phyloP scores from a whole-genome alignment of 1,284 basidiomycete genomes.

The Ganoderma lingzhi region DNA sequence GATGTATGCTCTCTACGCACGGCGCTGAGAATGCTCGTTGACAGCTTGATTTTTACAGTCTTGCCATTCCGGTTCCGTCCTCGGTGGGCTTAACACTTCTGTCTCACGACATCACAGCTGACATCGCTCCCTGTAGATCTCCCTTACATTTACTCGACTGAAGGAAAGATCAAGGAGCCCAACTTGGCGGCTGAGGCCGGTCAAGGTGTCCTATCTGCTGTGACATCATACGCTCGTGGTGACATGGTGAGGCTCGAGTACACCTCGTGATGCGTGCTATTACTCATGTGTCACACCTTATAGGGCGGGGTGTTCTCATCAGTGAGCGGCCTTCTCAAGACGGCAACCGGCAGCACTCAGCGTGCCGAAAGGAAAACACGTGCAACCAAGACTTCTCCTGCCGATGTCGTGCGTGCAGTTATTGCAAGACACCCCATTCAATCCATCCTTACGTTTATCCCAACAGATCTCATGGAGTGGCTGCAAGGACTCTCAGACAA shows the following conservation, averaged over 20 bases:
- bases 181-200: slow-evolving; percentile 84
- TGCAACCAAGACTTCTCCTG: slow-evolving; percentile 46
- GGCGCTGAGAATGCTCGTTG: slow-evolving; percentile 42
- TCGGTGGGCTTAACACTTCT: slow-evolving; percentile 41
- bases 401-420: slow-evolving; percentile 57
- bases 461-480: slow-evolving; percentile 82
- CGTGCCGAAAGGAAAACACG: slow-evolving; percentile 64
- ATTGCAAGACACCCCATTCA: neutral
- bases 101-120: neutral
- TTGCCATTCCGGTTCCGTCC: slow-evolving; percentile 55
- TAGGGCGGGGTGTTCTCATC: slow-evolving; percentile 67
- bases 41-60: slow-evolving; percentile 43
- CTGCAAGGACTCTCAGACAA: slow-evolving; percentile 94
- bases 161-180: slow-evolving; percentile 94
- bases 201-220: slow-evolving; percentile 74
- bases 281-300: neutral
- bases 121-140: slow-evolving; percentile 39
- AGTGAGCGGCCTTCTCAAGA: slow-evolving; percentile 50
- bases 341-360: slow-evolving; percentile 50
- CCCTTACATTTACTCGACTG: slow-evolving; percentile 79
- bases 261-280: neutral
- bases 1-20: slow-evolving; percentile 59
- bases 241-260: slow-evolving; percentile 58
- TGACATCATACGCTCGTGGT: slow-evolving; percentile 75
- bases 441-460: neutral